Conservation (phyloP, 148 eudicot genomes). For the Nepenthes mirabilis region DNA sequence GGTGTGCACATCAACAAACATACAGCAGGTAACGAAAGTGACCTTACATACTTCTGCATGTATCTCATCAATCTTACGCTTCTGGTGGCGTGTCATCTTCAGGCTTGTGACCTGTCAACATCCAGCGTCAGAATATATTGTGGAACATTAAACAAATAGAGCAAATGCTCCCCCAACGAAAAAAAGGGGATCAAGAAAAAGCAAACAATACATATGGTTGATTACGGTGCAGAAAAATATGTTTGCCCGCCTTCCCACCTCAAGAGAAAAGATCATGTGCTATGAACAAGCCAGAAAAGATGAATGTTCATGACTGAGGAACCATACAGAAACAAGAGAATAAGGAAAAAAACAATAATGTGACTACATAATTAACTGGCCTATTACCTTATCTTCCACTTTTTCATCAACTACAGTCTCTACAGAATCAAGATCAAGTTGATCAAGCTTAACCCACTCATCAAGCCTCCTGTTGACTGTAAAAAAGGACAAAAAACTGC, state of each 20-base stretch:
- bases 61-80: constrained; percentile 92
- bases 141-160: constrained; percentile 1
- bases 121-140: constrained; percentile 4
- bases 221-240: no score
- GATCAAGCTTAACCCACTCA: constrained; percentile 96
- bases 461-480: constrained; percentile 96
- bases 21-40: not conserved
- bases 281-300: not conserved
- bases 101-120: constrained; percentile 65
- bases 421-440: constrained; percentile 91
- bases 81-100: constrained; percentile 99
- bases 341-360: not conserved
- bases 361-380: not conserved
- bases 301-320: no score
- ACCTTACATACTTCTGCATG: constrained; percentile 76
- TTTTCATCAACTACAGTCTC: constrained; percentile 93
- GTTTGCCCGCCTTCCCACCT: not conserved
- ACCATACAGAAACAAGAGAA: no score
- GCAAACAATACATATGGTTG: no score
- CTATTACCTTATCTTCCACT: constrained; percentile 89
- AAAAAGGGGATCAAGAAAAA: no score
- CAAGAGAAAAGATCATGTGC: not conserved
- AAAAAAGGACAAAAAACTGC: constrained; percentile 2
- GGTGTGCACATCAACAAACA: not conserved
- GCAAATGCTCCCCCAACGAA: not conserved